Base-by-base conservation (phyloP, 2,329 filamentous ascomycete genomes). In the Hortaea werneckii region DNA sequence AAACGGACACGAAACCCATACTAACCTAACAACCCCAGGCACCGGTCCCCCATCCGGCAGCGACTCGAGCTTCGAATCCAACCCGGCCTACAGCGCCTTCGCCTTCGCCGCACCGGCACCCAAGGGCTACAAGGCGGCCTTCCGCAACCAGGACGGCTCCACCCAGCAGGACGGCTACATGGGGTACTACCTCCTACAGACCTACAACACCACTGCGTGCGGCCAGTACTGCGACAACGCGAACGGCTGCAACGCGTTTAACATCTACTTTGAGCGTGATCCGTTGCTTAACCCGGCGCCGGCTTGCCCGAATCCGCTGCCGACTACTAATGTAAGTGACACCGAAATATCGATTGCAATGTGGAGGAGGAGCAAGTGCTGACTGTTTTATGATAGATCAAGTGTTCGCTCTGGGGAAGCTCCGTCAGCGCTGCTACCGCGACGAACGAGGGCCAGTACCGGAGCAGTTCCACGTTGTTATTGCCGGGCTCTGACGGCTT, bases 361-460 rank as follows among this genome's bases (percentile, higher is more conserved):
- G 2, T 20, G 20, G 2, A 20, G 20, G 20, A 20, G 20, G 20
- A 20, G 20, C 2, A 20, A 20, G 20, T 20, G 20, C 20, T 20
- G 20, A 20, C 20, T 20, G 2, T 20, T 2, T 20, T 2, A 20
- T 20, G 20, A n/a, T 20, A 20, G 20, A 50, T 56, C 48, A 64
- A 66, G 46, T 67, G 66, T 47, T 55, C 59, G 2, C 51, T 60
- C 13, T 67, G 61, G 59, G 63, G 64, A 10, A 53, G 54, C 5
- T 49, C 53, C 1, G 48, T 65, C 46, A 52, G 46, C 11, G 43
- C 48, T 5, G 49, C 41, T 1, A 60, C 55, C n/a, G 63, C 64
- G 3, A 61, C 44, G 28, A 67, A 67, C 48, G 38, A 39, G 5
- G 65, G 64, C n/a, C 55, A 66, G 49, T 59, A 46, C 41, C 58